Base-by-base conservation (phyloP, 768 basidiomycete species). In the Trametes gibbosa region DNA sequence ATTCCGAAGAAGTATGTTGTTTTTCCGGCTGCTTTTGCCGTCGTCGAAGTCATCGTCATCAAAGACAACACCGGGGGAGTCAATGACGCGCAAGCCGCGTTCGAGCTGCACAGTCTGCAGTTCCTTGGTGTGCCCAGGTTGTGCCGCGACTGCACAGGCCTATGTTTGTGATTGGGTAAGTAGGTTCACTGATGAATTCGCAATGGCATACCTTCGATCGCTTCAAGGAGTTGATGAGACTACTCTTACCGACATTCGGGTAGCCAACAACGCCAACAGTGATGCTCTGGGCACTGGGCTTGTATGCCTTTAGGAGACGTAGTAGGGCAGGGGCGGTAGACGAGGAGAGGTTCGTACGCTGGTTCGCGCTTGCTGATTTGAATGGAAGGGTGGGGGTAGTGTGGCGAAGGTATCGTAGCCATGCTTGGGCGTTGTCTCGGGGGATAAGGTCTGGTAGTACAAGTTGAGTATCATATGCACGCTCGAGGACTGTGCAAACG, bases 1-100 rank as follows among this genome's bases (percentile, higher is more conserved):
- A 66, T 97, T 97, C 21, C 93, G 78, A 9, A 97, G 78, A 29
- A 97, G 77, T 14, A 95, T 78, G 65, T 85, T 87, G 4, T 73
- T 75, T 53, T 72, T 78, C 27, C 69, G 71, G 24, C 58, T 56
- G 23, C 79, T 78, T 55, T 83, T 85, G 23, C 71, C 75, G 45
- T 73, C 72, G 73, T 82, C 63, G 48, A 78, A 69, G 48, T 85
- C 81, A 56, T 90, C 85, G 56, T 93, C 91, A 60, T 95, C 92
- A 65, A 97, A 92, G 1, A 99, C 90, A n/a, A 98, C 94, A 61
- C 96, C 97, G 0, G 97, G 96, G 37, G 95, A 98, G 73, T 98
- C 97, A 6, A 98, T 81, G 35, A 98, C 87, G 56, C 88, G 85
- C 68, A 99, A 81, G 0, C 95, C 94, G 43, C 94, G 90, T 71